Evolutionary conservation across 2,329 filamentous ascomycete species (phyloP).

Genomic region (Graphium sp.): DNA sequence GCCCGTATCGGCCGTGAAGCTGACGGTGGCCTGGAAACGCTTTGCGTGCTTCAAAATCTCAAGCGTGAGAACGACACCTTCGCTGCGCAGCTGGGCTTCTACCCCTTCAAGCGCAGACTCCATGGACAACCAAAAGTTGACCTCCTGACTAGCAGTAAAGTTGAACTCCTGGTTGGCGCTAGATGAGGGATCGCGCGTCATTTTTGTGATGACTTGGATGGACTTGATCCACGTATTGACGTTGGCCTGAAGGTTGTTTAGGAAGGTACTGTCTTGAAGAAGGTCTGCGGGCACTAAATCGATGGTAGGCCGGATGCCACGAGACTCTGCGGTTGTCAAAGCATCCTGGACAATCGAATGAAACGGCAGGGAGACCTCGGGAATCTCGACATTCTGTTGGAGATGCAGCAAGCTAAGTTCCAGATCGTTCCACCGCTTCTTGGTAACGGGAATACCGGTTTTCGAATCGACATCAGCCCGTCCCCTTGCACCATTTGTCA

Average conservation of each 20-base stretch:
- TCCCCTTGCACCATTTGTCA: slow-evolving; percentile 46
- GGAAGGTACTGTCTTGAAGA: slow-evolving; percentile 77
- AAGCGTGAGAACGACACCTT: slow-evolving; percentile 79
- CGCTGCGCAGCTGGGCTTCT: slow-evolving; percentile 71
- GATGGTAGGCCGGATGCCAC: slow-evolving; percentile 51
- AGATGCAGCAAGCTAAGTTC: slow-evolving; percentile 81
- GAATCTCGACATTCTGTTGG: slow-evolving; percentile 96
- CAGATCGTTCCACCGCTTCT: slow-evolving; percentile 90
- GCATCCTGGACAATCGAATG: slow-evolving; percentile 79
- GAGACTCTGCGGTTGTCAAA: slow-evolving; percentile 57
- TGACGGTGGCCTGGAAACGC: slow-evolving; percentile 92
- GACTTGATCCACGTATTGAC: slow-evolving; percentile 99
- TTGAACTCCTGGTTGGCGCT: slow-evolving; percentile 34
- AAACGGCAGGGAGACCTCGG: slow-evolving; percentile 72
- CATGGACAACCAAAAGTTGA: slow-evolving; percentile 98
- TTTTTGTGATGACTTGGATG: slow-evolving; percentile 89
- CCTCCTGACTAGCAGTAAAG: slow-evolving; percentile 78
- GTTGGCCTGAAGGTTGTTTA: slow-evolving; percentile 83
- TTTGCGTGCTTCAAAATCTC: slow-evolving; percentile 95
- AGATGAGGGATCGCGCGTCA: slow-evolving; percentile 64
- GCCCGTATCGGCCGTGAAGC: slow-evolving; percentile 90
- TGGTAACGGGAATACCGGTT: slow-evolving; percentile 90
- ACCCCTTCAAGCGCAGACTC: slow-evolving; percentile 86
- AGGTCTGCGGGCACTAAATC: slow-evolving; percentile 61
- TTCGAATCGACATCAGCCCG: slow-evolving; percentile 78